Base-by-base conservation (phyloP, 169 alveolate species). In the Plasmodium knowlesi region DNA sequence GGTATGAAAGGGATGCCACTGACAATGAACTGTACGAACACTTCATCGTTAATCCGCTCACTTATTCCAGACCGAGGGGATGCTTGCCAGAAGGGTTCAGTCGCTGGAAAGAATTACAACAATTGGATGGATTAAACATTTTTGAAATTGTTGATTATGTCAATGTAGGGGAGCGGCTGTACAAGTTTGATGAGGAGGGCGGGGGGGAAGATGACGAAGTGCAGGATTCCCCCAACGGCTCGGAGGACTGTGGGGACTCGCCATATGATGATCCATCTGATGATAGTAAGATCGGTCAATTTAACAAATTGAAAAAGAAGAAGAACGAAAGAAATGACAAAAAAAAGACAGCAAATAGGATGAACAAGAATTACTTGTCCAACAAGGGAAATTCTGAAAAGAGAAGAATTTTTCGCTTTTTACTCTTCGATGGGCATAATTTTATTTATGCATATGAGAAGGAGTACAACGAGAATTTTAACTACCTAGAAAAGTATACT, bases 401-500 rank as follows among this genome's bases (percentile, higher is more conserved):
- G 32, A 81, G 57, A 82, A 74, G 95, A 43, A 53, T 91, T 5
- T 91, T 70, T 82, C 95, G 95, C 8, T 91, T 91, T 91, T 81
- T 91, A 91, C 53, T 91, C 54, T 91, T 70, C 54, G 95, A 91
- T 91, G 95, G 95, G 57, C 71, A 82, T 8, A 39, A 14, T 53
- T 91, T 81, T 80, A 76, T 91, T 14, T 91, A 91, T 82, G 95
- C 95, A 1, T 91, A 91, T 91, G 95, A 91, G 83, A 34, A 71
- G 16, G 92, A 91, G 54, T 76, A 19, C 74, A 91, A 91, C 67
- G 90, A 91, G 50, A 80, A 28, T 71, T 91, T 91, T 82, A 91
- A 81, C 50, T 91, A 91, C 50, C 84, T 91, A 46, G 95, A 91
- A 14, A 91, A 30, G 30, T 70, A 57, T 71, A 50, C 73, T 46